Conservation (phyloP, 768 basidiomycete species). For the Coprinopsis cinerea region DNA sequence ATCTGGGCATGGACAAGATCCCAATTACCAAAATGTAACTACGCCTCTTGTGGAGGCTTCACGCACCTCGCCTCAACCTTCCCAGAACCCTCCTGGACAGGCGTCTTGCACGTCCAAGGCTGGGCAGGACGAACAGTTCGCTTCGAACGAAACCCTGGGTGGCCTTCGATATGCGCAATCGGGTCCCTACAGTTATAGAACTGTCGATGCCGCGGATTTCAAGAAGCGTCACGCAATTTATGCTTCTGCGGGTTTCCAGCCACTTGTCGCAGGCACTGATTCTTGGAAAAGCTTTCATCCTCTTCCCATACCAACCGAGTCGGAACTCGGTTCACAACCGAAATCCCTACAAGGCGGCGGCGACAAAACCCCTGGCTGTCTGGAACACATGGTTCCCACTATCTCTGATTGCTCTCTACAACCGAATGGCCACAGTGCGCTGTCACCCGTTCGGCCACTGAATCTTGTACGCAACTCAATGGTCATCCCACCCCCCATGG, state of each 20-base stretch:
- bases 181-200: not conserved
- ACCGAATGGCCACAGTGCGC: not conserved
- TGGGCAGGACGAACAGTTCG: not conserved
- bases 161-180: not conserved
- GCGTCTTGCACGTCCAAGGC: no score
- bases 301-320: no score
- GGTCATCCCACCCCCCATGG: not conserved
- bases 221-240: conserved; percentile 35
- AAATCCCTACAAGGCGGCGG: no score
- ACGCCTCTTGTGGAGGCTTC: not conserved
- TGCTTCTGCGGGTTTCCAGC: conserved; percentile 24
- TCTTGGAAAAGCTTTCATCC: conserved; percentile 5
- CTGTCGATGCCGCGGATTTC: not conserved
- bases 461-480: conserved; percentile 1
- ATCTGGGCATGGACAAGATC: no score
- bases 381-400: not conserved
- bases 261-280: conserved; percentile 14
- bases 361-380: no score
- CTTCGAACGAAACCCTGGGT: not conserved
- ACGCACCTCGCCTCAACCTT: not conserved
- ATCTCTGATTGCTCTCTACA: not conserved
- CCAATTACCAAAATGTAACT: no score
- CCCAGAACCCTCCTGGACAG: no score
- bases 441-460: not conserved
- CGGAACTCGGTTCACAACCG: no score